Evolutionary conservation across 106 monocot species (phyloP), one percentile per base, ranked within the genome.

Genomic region (Vanilla planifolia): DNA sequence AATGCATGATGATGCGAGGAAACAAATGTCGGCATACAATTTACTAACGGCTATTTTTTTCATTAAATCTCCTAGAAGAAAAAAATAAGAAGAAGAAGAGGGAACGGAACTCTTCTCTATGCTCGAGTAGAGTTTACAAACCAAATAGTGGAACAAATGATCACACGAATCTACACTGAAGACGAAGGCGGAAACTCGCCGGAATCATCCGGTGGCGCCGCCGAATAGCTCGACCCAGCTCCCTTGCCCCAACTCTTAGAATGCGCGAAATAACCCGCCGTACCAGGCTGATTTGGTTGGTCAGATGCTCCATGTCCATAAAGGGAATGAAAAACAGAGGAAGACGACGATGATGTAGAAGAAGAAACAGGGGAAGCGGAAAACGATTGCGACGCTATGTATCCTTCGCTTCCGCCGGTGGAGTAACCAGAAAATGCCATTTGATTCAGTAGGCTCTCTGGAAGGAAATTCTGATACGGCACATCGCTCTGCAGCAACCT

Each of bases 401-500:
- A n/a, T n/a, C n/a, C n/a, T n/a, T n/a, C n/a, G n/a, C n/a, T n/a
- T n/a, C 20, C 8, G 1, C 35, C 35, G 7, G 36, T 22, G 21
- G 33, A 39, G 22, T 37, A 21, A 24, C 39, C 36, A 21, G 39
- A 40, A 36, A 20, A 34, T 39, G 24, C 5, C 15, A 15, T 34
- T 36, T 36, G 59, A 20, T 59, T 20, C 59, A 60, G 21, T n/a
- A 66, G 33, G 8, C n/a, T 53, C 67, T 46, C 20, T 22, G 51
- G 36, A 8, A 33, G 44, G 27, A 75, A 17, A 57, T 52, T 63
- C 32, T 35, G 55, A 11, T 56, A 25, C 41, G 37, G 52, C 37
- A 25, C 53, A 24, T 6, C 53, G 0, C 66, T 53, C 28, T 33
- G 51, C 37, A 69, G 29, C 26, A 37, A 11, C 34, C 69, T 36